Evolutionary conservation across 164 flowering plant species (phyloP).

Genomic region (Protea cynaroides): DNA sequence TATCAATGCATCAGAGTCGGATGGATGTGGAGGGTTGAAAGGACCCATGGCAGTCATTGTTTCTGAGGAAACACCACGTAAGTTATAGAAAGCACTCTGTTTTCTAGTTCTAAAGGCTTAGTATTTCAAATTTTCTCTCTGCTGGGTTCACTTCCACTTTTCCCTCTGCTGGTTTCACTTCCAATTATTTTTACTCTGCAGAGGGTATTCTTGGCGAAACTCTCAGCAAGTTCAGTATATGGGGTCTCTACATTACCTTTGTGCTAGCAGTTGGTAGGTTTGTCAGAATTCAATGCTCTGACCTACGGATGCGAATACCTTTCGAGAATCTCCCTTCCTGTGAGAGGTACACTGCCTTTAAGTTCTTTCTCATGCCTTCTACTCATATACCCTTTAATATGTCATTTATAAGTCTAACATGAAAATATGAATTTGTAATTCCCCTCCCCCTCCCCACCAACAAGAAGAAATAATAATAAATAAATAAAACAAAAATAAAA

Average conservation of each 20-base stretch:
- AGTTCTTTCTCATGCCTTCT: too few relatives aligned
- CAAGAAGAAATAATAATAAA: too few relatives aligned
- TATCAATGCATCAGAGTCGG: slow-evolving; percentile 36
- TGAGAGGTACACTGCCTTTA: slow-evolving; percentile 60
- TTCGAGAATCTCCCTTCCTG: slow-evolving; percentile 94
- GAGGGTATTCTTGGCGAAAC: slow-evolving; percentile 98
- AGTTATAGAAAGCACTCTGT: slow-evolving; percentile 22
- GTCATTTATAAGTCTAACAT: too few relatives aligned
- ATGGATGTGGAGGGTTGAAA: slow-evolving; percentile 55
- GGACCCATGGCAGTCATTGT: slow-evolving; percentile 89
- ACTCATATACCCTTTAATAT: too few relatives aligned
- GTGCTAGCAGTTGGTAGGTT: slow-evolving; percentile 99
- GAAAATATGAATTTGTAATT: too few relatives aligned
- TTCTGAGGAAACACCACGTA: slow-evolving; percentile 99
- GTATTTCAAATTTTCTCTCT: not conserved
- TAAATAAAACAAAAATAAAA: too few relatives aligned
- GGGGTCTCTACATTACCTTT: slow-evolving; percentile 96
- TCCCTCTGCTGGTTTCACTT: not conserved
- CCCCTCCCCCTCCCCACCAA: not conserved
- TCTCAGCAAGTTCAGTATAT: slow-evolving; percentile 98
- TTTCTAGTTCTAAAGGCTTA: not conserved
- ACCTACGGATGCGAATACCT: slow-evolving; percentile 95
- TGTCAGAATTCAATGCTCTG: slow-evolving; percentile 92
- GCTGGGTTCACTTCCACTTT: too few relatives aligned
- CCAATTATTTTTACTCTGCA: slow-evolving; percentile 15